A percentile compares a stretch with the other conserved stretches of the same genome.
phyloP scores from a whole-genome alignment of 2,329 filamentous ascomycete species.

The Myriosclerotinia curreyana region DNA sequence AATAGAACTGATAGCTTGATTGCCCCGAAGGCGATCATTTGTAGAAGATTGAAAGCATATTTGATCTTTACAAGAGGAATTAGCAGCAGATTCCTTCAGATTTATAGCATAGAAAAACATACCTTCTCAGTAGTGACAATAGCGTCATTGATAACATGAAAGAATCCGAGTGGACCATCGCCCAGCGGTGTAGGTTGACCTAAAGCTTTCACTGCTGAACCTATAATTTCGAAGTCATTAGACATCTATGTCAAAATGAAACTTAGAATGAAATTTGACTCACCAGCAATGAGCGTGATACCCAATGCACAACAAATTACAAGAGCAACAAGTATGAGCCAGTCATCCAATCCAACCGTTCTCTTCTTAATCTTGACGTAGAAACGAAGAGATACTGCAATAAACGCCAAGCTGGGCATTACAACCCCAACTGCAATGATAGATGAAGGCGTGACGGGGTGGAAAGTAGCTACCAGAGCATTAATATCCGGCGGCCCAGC shows the following conservation, averaged over 20 bases:
- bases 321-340: not conserved
- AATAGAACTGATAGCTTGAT: not conserved
- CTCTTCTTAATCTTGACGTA: not conserved
- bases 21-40: not conserved
- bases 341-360: too few species aligned
- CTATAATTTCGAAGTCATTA: not conserved
- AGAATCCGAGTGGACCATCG: not conserved
- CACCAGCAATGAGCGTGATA: not conserved
- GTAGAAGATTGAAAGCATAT: conserved; percentile 6
- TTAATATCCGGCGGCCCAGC: not conserved
- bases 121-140: not conserved
- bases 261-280: not conserved
- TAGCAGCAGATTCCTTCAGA: not conserved
- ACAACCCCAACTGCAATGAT: not conserved
- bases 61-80: not conserved
- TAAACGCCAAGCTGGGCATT: not conserved
- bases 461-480: not conserved
- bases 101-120: not conserved
- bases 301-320: not conserved
- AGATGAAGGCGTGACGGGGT: not conserved
- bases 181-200: not conserved
- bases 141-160: not conserved
- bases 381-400: not conserved
- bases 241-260: not conserved
- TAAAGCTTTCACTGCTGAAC: not conserved